Evolutionary conservation across 306 rosid genomes (phyloP).

Genomic region (Alnus rubra): DNA sequence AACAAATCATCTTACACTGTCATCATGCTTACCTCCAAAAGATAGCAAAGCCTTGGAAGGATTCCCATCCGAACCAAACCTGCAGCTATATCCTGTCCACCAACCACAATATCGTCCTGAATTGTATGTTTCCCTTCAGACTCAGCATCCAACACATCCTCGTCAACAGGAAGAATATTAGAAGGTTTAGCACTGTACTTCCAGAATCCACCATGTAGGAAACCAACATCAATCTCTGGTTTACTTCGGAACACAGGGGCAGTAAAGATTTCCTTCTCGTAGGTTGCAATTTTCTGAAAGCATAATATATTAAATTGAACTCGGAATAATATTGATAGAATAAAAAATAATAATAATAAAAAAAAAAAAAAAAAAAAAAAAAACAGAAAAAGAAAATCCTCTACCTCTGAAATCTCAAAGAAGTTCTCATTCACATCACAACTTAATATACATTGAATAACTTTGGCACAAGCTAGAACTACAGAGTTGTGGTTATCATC

Average conservation of each 20-base stretch:
- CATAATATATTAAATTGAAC: conserved; percentile 21
- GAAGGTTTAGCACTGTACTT: conserved; percentile 90
- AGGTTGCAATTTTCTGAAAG: conserved; percentile 57
- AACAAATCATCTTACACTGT: neutral
- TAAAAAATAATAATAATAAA: conserved; percentile 2
- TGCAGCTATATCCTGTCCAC: conserved; percentile 89
- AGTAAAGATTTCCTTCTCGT: conserved; percentile 63
- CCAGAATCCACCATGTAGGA: conserved; percentile 93
- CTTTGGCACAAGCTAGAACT: conserved; percentile 75
- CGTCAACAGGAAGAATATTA: conserved; percentile 55
- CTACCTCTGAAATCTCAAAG: conserved; percentile 72
- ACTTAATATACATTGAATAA: conserved; percentile 64
- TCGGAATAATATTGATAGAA: conserved; percentile 13
- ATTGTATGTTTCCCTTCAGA: conserved; percentile 73
- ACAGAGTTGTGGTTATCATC: conserved; percentile 92
- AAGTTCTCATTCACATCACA: conserved; percentile 76
- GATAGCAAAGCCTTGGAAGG: conserved; percentile 76
- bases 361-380: neutral
- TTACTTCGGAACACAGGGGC: conserved; percentile 88
- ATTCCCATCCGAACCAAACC: conserved; percentile 94
- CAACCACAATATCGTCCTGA: conserved; percentile 88
- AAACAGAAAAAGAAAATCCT: conserved; percentile 4
- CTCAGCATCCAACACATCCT: conserved; percentile 57
- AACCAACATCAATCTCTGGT: conserved; percentile 78
- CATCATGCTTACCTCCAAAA: conserved; percentile 71